phyloP scores from a whole-genome alignment of 306 rosid species.

The Amphicarpaea edgeworthii region DNA sequence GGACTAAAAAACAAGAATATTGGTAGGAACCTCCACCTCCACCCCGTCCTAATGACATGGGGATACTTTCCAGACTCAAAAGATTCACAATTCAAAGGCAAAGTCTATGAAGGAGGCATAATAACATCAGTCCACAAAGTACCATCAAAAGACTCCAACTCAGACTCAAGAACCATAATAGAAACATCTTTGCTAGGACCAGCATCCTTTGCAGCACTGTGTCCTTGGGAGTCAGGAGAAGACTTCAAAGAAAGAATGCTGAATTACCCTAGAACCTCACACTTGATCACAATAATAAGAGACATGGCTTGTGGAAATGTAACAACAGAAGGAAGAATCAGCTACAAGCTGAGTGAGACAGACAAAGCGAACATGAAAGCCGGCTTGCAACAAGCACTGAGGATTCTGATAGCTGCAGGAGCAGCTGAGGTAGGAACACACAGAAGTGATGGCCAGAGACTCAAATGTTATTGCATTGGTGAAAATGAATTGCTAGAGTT shows the following conservation, averaged over 20 bases:
- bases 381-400: conserved; percentile 47
- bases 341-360: conserved; percentile 34
- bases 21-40: conserved; percentile 84
- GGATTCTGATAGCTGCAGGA: conserved; percentile 49
- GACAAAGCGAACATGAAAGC: conserved; percentile 47
- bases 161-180: conserved; percentile 57
- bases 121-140: conserved; percentile 76
- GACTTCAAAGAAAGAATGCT: conserved; percentile 73
- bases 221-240: conserved; percentile 75
- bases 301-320: conserved; percentile 70
- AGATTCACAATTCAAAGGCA: conserved; percentile 62
- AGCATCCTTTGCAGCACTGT: conserved; percentile 58
- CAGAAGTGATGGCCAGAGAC: conserved; percentile 55
- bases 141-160: conserved; percentile 45
- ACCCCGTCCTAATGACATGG: conserved; percentile 89
- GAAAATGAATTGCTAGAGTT: conserved; percentile 42
- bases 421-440: conserved; percentile 56
- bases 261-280: conserved; percentile 68
- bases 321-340: conserved; percentile 61
- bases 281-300: conserved; percentile 69
- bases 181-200: conserved; percentile 83
- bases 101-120: conserved; percentile 77
- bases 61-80: conserved; percentile 82
- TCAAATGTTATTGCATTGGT: conserved; percentile 27
- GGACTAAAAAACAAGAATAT: conserved; percentile 76